Evolutionary conservation across 768 basidiomycete genomes (phyloP).

Genomic region (Roridomyces roridus): DNA sequence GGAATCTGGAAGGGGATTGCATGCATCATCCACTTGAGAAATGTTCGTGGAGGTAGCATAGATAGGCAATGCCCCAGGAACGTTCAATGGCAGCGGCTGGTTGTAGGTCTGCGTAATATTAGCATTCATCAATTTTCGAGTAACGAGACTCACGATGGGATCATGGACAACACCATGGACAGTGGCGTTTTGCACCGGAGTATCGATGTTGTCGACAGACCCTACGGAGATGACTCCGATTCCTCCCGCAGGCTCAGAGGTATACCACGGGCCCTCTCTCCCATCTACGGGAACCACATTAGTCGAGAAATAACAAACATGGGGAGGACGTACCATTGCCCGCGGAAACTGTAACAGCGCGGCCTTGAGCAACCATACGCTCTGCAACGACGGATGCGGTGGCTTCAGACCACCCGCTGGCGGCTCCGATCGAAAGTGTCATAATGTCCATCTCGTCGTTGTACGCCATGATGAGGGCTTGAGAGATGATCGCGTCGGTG

Average conservation of each 20-base stretch:
- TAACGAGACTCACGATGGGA: constrained; percentile 15
- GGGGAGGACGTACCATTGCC: constrained; percentile 43
- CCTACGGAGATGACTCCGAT: constrained; percentile 47
- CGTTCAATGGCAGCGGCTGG: constrained; percentile 38
- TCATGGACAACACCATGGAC: constrained; percentile 16
- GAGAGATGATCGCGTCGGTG: constrained; percentile 44
- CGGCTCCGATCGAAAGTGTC: constrained; percentile 55
- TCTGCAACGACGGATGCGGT: constrained; percentile 50
- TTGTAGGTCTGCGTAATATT: constrained; percentile 38
- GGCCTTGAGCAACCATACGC: constrained; percentile 50
- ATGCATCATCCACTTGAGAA: constrained; percentile 46
- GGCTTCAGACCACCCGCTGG: constrained; percentile 54
- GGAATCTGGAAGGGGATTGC: constrained; percentile 43
- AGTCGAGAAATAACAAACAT: neutral
- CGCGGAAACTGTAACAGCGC: constrained; percentile 54
- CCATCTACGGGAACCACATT: constrained; percentile 28
- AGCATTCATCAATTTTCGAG: too few species aligned
- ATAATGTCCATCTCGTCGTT: constrained; percentile 56
- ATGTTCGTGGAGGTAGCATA: constrained; percentile 48
- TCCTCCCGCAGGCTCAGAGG: constrained; percentile 43
- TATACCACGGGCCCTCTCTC: constrained; percentile 51
- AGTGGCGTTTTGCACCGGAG: constrained; percentile 13
- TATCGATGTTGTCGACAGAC: constrained; percentile 17
- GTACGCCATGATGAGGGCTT: constrained; percentile 42
- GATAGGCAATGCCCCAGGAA: constrained; percentile 41